A percentile compares a stretch with the other conserved stretches of the same genome.
Conservation (phyloP, 2,329 filamentous ascomycete genomes). For the Ophiostoma australiae region DNA sequence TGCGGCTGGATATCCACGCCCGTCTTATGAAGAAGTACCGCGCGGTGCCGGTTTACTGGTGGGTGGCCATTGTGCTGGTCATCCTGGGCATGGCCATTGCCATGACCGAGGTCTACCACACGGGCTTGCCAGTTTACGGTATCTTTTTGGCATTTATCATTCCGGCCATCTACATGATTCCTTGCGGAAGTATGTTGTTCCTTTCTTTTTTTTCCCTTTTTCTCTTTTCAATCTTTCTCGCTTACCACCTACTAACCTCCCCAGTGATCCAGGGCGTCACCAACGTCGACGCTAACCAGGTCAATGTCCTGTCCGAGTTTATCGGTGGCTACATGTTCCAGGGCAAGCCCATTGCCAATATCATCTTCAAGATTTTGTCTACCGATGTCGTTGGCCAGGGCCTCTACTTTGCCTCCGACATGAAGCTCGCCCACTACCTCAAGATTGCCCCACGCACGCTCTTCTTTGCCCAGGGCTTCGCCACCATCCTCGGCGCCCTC, state of each 20-base stretch:
- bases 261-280: constrained; percentile 46
- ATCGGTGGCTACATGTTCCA: constrained; percentile 49
- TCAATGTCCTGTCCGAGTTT: constrained; percentile 51
- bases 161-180: neutral
- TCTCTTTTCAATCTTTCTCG: neutral
- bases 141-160: neutral
- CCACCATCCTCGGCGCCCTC: constrained; percentile 30
- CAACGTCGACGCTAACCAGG: constrained; percentile 44
- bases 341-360: constrained; percentile 50
- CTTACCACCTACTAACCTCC: neutral
- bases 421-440: constrained; percentile 35
- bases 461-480: constrained; percentile 38
- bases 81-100: neutral
- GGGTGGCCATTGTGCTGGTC: neutral
- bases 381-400: constrained; percentile 25
- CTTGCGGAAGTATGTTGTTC: neutral
- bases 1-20: neutral
- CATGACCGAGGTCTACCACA: neutral
- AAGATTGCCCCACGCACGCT: constrained; percentile 36
- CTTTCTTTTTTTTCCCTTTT: neutral
- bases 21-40: neutral
- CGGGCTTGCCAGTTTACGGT: neutral
- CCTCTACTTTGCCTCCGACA: constrained; percentile 30
- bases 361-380: constrained; percentile 44
- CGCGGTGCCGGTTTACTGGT: neutral